Percentiles rank a stretch among this genome's conserved stretches.
These are phyloP conservation scores for Elsinoe ampelina DNA, from an alignment of 2,329 filamentous ascomycete genomes.

Conservation along the genomic window DNA sequence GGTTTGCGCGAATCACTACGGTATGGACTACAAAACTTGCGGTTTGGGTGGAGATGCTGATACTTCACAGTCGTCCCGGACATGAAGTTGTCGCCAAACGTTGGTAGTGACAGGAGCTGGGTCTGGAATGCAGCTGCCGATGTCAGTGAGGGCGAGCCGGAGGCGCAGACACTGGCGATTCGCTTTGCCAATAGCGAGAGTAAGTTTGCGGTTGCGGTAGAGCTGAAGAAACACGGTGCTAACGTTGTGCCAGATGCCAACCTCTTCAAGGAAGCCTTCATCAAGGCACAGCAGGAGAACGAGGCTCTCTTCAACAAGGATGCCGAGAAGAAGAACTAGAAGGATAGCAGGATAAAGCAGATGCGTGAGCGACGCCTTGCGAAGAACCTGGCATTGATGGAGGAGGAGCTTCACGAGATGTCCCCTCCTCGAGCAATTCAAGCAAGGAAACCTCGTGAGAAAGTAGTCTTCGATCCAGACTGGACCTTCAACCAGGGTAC, in stretches of 20 bases:
- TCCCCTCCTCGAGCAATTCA: too few relatives aligned
- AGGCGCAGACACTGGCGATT: conserved; percentile 91
- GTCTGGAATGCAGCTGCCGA: conserved; percentile 98
- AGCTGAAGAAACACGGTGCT: conserved; percentile 2
- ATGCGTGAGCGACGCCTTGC: background rate
- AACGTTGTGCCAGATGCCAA: conserved; percentile 63
- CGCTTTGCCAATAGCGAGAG: conserved; percentile 97
- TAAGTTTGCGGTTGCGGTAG: conserved; percentile 38
- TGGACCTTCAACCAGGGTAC: too few relatives aligned
- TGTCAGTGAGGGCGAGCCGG: conserved; percentile 94
- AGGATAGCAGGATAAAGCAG: background rate
- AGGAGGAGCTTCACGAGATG: too few relatives aligned
- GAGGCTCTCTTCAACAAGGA: conserved; percentile 62
- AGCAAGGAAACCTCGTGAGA: too few relatives aligned
- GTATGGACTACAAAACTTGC: conserved; percentile 45
- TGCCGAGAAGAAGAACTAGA: conserved; percentile 13
- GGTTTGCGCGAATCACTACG: conserved; percentile 99
- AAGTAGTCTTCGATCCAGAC: too few relatives aligned
- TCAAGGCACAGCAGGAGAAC: conserved; percentile 95
- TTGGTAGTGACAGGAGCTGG: conserved; percentile 96
- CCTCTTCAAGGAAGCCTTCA: conserved; percentile 92
- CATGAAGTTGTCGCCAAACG: conserved; percentile 98
- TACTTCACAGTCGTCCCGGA: conserved; percentile 69
- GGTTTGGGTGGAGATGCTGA: conserved; percentile 15
- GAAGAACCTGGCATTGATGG: too few relatives aligned